Base-by-base conservation (phyloP, 192 early-diverging fungal species). In the Powellomyces hirtus region DNA sequence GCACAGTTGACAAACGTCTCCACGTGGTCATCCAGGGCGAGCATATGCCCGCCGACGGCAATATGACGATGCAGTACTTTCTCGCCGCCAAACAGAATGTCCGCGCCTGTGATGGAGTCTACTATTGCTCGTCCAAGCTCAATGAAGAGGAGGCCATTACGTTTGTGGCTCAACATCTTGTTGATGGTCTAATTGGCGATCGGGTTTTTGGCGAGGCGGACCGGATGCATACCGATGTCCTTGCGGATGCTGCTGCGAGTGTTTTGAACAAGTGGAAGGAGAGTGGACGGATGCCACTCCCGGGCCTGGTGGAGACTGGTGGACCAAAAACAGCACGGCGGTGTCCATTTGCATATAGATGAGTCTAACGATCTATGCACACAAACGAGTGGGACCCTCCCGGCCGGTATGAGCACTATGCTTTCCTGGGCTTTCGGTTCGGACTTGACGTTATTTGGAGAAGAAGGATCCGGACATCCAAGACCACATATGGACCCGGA, bases 11-110 rank as follows among this genome's bases (percentile, higher is more conserved):
- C 4, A 55, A 60, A 50, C 31, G 38, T 24, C 67, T 69, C 6
- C 67, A 60, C 27, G 36, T 69, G 20, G 67, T 61, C 1, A 27
- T 60, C 34, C 2, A 37, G 3, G 53, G 65, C 40, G 67, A 69
- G 31, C 67, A 69, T 45, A 69, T 69, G 67, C 67, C 67, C 3
- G 57, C 58, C 20, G 38, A 60, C 31, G 67, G 44, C 22, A 69
- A 69, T 45, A 60, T 59, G 57, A 20, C 30, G 18, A 18, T 60
- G 26, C 67, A 69, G 33, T 69, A 69, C 2, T 69, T 69, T 37
- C 30, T 69, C 4, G 58, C 67, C n/a, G 67, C 67, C 0, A 59
- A 29, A 18, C 20, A 40, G 11, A 40, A 22, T 16, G 29, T 7
- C 3, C n/a, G 20, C n/a, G 67, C 59, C 59, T 56, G 67, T 3